Evolutionary conservation across 371 early-diverging fungal genomes (phyloP).

Genomic region (Mortierella sp.): DNA sequence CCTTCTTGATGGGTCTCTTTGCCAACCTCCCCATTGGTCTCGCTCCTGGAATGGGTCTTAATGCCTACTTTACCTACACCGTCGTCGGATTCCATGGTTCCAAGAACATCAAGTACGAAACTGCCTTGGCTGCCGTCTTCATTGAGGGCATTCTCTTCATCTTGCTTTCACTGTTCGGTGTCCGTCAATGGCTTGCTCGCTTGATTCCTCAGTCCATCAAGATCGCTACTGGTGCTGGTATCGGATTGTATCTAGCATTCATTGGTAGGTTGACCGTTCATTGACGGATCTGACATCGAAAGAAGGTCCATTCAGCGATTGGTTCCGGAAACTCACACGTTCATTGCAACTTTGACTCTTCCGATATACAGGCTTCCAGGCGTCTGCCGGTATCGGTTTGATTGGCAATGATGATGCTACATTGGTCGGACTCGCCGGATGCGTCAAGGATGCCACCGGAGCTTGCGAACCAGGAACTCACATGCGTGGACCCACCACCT

Average conservation of each 20-base stretch:
- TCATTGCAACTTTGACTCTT: no score
- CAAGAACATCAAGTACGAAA: slow-evolving; percentile 73
- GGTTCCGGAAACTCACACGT: no score
- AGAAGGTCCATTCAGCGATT: no score
- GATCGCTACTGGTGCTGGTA: slow-evolving; percentile 80
- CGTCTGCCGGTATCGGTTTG: slow-evolving; percentile 82
- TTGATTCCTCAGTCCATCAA: slow-evolving; percentile 79
- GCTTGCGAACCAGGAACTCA: slow-evolving; percentile 61
- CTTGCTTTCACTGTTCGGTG: slow-evolving; percentile 74
- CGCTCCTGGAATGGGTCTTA: slow-evolving; percentile 87
- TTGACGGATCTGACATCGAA: slow-evolving; percentile 64
- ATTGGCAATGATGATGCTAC: slow-evolving; percentile 70
- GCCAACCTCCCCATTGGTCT: slow-evolving; percentile 83
- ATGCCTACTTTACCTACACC: slow-evolving; percentile 84
- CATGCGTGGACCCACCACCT: slow-evolving; percentile 74
- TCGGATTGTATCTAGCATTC: slow-evolving; percentile 79
- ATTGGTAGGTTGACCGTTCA: slow-evolving; percentile 72
- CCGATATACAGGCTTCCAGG: slow-evolving; percentile 80
- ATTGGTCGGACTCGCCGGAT: slow-evolving; percentile 74
- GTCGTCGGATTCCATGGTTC: slow-evolving; percentile 83
- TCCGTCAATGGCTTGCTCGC: slow-evolving; percentile 82
- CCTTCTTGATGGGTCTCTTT: slow-evolving; percentile 72
- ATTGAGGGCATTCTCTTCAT: slow-evolving; percentile 84
- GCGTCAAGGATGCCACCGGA: slow-evolving; percentile 59
- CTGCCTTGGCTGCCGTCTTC: slow-evolving; percentile 81